Evolutionary conservation across 768 basidiomycete genomes (phyloP).

Genomic region (Pleurotus giganteus): DNA sequence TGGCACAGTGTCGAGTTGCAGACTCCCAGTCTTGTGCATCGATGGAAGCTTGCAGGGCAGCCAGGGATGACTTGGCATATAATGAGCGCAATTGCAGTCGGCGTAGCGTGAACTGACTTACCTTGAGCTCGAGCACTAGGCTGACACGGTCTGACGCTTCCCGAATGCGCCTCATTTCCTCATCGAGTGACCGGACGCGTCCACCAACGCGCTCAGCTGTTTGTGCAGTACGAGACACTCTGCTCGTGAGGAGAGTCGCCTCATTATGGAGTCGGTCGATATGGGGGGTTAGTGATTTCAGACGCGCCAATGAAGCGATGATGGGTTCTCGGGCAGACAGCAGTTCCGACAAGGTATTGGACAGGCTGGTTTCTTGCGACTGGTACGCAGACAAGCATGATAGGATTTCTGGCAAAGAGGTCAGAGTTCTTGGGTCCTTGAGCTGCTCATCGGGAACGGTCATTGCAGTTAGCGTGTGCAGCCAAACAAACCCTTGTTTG

Average conservation of each 20-base stretch:
- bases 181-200: conserved; percentile 83
- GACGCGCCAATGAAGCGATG: conserved; percentile 53
- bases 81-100: conserved; percentile 1
- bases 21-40: conserved; percentile 92
- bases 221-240: conserved; percentile 68
- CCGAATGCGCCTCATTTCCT: conserved; percentile 88
- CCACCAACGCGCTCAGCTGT: conserved; percentile 91
- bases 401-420: conserved; percentile 65
- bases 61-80: conserved; percentile 34
- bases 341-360: conserved; percentile 66
- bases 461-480: background rate
- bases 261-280: conserved; percentile 64
- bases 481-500: background rate
- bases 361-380: conserved; percentile 75
- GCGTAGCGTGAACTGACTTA: conserved; percentile 28
- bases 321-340: conserved; percentile 71
- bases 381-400: conserved; percentile 74
- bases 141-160: conserved; percentile 90
- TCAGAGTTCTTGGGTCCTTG: conserved; percentile 45
- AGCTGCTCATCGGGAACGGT: background rate
- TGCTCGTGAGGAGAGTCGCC: conserved; percentile 49
- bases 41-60: conserved; percentile 67
- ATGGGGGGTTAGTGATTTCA: conserved; percentile 58
- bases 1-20: conserved; percentile 85
- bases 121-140: conserved; percentile 95